Percentiles rank a stretch among this genome's conserved stretches.
Conservation (phyloP, 1,139 yeast genomes). For the Candida tropicalis region DNA sequence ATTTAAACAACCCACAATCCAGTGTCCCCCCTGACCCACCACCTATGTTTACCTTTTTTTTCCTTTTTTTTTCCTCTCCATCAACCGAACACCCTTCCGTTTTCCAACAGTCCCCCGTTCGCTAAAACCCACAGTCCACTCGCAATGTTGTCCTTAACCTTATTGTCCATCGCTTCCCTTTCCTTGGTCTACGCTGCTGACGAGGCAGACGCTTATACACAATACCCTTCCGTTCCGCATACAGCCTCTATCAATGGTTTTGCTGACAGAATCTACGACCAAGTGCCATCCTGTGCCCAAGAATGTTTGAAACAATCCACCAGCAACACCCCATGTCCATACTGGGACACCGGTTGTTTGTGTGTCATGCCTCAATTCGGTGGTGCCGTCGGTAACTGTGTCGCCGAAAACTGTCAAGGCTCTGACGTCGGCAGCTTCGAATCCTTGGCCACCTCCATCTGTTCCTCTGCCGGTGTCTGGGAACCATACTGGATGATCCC, state of each 20-base stretch:
- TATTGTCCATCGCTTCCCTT: slow-evolving; percentile 1
- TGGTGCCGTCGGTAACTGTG: slow-evolving; percentile 32
- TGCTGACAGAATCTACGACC: slow-evolving; percentile 34
- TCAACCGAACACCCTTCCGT: background rate
- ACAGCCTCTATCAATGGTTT: slow-evolving; percentile 40
- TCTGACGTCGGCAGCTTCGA: slow-evolving; percentile 40
- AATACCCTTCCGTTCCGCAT: slow-evolving; percentile 36
- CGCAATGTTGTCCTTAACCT: background rate
- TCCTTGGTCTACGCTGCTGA: background rate
- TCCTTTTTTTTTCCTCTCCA: too few relatives aligned
- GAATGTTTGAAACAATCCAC: slow-evolving; percentile 21
- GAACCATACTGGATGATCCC: slow-evolving; percentile 42
- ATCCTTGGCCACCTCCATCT: slow-evolving; percentile 40
- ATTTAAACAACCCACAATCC: background rate
- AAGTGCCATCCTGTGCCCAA: slow-evolving; percentile 28
- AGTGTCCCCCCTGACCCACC: too few relatives aligned
- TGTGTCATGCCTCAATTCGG: slow-evolving; percentile 37
- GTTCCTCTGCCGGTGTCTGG: slow-evolving; percentile 46
- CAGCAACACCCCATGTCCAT: slow-evolving; percentile 34
- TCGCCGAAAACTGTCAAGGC: slow-evolving; percentile 34
- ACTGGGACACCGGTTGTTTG: slow-evolving; percentile 42
- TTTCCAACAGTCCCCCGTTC: too few relatives aligned
- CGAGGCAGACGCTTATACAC: slow-evolving; percentile 18
- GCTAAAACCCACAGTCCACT: too few relatives aligned
- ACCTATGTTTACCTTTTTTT: too few relatives aligned